Conservation (phyloP, 1,284 basidiomycete species). For the Cystobasidium pallidum region DNA sequence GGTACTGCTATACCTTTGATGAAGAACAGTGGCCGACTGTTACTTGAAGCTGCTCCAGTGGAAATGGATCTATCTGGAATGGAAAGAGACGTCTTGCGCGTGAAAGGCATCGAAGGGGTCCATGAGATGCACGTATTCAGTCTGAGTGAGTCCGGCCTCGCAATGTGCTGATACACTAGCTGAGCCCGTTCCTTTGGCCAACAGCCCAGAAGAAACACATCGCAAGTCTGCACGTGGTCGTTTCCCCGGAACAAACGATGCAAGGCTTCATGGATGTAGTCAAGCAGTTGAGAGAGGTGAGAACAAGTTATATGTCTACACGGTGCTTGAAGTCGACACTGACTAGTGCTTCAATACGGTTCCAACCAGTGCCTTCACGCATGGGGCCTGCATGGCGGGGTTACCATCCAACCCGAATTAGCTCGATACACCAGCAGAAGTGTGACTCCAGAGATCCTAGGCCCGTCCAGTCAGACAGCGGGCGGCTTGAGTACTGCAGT, state of each 20-base stretch:
- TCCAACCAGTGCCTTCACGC: conserved; percentile 30
- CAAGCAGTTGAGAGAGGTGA: conserved; percentile 20
- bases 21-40: conserved; percentile 25
- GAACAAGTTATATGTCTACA: neutral
- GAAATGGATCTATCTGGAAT: conserved; percentile 41
- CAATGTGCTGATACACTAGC: neutral
- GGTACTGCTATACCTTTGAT: conserved; percentile 39
- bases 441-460: neutral
- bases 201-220: conserved; percentile 36
- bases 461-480: neutral
- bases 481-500: conserved; percentile 3
- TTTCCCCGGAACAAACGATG: conserved; percentile 25
- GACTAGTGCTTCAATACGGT: neutral
- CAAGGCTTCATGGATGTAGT: conserved; percentile 21
- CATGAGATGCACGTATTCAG: conserved; percentile 35
- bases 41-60: conserved; percentile 34
- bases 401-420: conserved; percentile 30
- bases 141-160: conserved; percentile 12
- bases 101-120: conserved; percentile 28
- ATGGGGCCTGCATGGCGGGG: conserved; percentile 36
- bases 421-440: conserved; percentile 6
- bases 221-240: conserved; percentile 34
- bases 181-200: neutral
- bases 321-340: too few species aligned
- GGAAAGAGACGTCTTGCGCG: conserved; percentile 34